A percentile compares a stretch with the other conserved stretches of the same genome.
Evolutionary conservation across 225 moss, liverwort and hornwort species (phyloP).

Genomic region (Polytrichum commune): DNA sequence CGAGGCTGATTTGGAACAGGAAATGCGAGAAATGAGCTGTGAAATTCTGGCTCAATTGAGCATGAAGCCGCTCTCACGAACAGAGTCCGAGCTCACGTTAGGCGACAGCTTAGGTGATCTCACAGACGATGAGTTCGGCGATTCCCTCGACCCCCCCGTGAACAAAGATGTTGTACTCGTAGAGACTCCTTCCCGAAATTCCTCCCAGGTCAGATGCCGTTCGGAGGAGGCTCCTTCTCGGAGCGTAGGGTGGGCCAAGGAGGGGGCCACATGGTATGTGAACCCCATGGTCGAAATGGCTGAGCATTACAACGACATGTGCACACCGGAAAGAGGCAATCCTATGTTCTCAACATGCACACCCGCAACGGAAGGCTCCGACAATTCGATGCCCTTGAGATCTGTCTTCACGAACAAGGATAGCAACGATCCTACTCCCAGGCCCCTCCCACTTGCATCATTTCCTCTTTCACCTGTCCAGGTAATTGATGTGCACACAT

Average conservation of each 20-base stretch:
- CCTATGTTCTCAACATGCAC: conserved; percentile 32
- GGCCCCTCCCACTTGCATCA: background rate
- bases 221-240: conserved; percentile 15
- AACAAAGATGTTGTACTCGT: conserved; percentile 22
- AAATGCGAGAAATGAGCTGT: conserved; percentile 7
- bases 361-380: conserved; percentile 23
- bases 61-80: background rate
- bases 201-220: background rate
- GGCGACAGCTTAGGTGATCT: background rate
- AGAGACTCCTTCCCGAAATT: conserved; percentile 19
- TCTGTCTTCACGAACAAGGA: conserved; percentile 20
- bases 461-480: conserved; percentile 12
- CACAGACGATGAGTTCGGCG: background rate
- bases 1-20: conserved; percentile 10
- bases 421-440: conserved; percentile 6
- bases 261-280: conserved; percentile 52
- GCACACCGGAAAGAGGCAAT: conserved; percentile 30
- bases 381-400: conserved; percentile 28
- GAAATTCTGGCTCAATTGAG: background rate
- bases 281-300: conserved; percentile 48
- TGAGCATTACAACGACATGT: conserved; percentile 28
- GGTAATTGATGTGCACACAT: conserved; percentile 9
- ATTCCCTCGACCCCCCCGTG: conserved; percentile 5
- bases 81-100: background rate
- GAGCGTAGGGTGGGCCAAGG: conserved; percentile 1